Evolutionary conservation across 805 yeast species (phyloP), one percentile per base, ranked within the genome.

Genomic region (Candida boidinii): DNA sequence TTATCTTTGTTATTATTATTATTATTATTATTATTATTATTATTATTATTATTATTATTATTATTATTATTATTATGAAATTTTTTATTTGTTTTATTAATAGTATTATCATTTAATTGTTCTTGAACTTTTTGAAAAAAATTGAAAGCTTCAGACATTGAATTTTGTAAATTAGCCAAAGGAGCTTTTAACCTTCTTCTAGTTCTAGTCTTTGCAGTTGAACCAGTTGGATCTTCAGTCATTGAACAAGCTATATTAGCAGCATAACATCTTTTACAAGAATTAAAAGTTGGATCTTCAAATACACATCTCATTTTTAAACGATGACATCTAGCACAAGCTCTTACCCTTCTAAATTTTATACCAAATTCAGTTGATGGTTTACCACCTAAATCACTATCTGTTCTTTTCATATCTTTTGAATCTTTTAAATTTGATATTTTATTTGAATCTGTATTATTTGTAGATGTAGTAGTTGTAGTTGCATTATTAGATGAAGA

Each of bases 241-340:
- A 60, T 58, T 4, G 76, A 70, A 42, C 77, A 71, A 33, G 51
- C 53, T 16, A 70, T 58, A 2, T 61, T 62, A 5, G 66, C 56
- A 17, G 59, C 51, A 36, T 51, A 60, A 44, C 77, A 72, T 33
- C 75, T 42, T 24, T 58, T 56, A 47, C 78, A 72, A 13, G 69
- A 46, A 21, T 48, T 50, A 39, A 51, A 60, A 13, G 49, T 40
- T 2, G 74, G 75, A 39, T 67, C 66, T 21, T 66, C 68, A 44
- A 62, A 72, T 3, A 64, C 61, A 49, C 78, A 72, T 42, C 68
- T 58, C 67, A 68, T 66, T 43, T 70, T 71, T 15, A 70, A 53
- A 19, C 76, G 45, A 37, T 69, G 71, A 40, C 78, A 72, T 37
- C 78, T 49, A 4, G 76, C 76, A 53, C 78, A 72, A 1, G 77